Conservation (phyloP, 345 rosid species). For the Cardiospermum halicacabum region DNA sequence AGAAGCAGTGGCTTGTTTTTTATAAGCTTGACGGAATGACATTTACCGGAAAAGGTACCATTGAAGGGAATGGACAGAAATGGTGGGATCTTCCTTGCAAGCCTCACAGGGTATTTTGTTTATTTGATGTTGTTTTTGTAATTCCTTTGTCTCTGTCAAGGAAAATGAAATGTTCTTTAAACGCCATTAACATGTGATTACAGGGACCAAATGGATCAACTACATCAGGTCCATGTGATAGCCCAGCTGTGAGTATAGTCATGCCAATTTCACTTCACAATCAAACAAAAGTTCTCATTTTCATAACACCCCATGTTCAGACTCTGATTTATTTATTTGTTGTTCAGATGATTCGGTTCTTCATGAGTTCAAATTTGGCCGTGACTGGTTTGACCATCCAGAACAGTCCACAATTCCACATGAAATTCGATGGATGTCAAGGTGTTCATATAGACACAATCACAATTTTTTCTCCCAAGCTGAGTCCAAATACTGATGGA, state of each 20-base stretch:
- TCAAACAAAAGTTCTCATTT: not conserved
- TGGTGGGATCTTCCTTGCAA: constrained; percentile 99
- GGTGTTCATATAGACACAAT: constrained; percentile 64
- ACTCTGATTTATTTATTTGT: not conserved
- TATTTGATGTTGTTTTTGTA: no score
- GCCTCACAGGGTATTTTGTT: constrained; percentile 88
- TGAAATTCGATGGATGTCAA: constrained; percentile 95
- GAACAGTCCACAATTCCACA: constrained; percentile 91
- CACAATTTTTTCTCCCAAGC: constrained; percentile 77
- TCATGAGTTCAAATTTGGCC: constrained; percentile 86
- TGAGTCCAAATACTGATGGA: constrained; percentile 94
- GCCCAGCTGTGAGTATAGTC: constrained; percentile 68
- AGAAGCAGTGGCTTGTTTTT: constrained; percentile 86
- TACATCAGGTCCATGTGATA: constrained; percentile 61
- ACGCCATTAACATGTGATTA: constrained; percentile 11
- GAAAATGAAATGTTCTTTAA: not conserved
- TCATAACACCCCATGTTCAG: not conserved
- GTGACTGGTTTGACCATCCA: constrained; percentile 66
- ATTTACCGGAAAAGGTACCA: constrained; percentile 70
- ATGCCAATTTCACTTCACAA: not conserved
- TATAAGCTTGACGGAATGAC: constrained; percentile 60
- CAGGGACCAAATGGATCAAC: constrained; percentile 75
- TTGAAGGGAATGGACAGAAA: constrained; percentile 92
- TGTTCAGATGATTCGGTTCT: constrained; percentile 76
- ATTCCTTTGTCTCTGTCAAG: not conserved